A percentile compares a stretch with the other conserved stretches of the same genome.
These are phyloP conservation scores for Podospora appendiculata DNA, from an alignment of 495 filamentous ascomycete species.

Conservation along the genomic window DNA sequence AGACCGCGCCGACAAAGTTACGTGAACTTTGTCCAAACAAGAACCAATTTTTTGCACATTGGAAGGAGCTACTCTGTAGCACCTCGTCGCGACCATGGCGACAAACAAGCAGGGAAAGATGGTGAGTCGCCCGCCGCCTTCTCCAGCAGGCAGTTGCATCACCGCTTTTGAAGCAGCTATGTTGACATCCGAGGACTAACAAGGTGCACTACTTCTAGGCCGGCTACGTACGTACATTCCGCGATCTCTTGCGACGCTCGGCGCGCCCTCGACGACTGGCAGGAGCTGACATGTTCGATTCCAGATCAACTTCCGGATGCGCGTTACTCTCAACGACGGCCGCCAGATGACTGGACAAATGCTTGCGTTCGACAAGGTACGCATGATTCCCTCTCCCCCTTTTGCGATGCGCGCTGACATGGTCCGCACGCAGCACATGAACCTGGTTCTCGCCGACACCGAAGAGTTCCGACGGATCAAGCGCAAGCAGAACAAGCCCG, in stretches of 20 bases:
- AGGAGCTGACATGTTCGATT: conserved; percentile 23
- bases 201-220: conserved; percentile 53
- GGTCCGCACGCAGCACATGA: conserved; percentile 71
- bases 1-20: conserved; percentile 8
- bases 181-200: conserved; percentile 70
- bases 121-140: conserved; percentile 55
- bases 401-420: background rate
- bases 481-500: conserved; percentile 72
- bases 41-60: conserved; percentile 46
- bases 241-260: background rate
- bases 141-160: conserved; percentile 3
- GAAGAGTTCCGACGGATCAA: conserved; percentile 97
- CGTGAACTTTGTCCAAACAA: conserved; percentile 7
- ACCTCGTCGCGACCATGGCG: conserved; percentile 60
- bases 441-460: conserved; percentile 95
- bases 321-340: conserved; percentile 89
- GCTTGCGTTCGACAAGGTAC: conserved; percentile 94
- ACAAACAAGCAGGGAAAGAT: conserved; percentile 99
- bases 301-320: conserved; percentile 99
- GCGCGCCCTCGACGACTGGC: background rate
- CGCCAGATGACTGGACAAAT: conserved; percentile 96
- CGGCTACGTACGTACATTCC: conserved; percentile 77
- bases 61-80: conserved; percentile 56
- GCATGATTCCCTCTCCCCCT: conserved; percentile 1
- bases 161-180: conserved; percentile 27